Evolutionary conservation across 768 basidiomycete species (phyloP), one percentile per base, ranked within the genome.

Genomic region (Cyclocybe cylindracea): DNA sequence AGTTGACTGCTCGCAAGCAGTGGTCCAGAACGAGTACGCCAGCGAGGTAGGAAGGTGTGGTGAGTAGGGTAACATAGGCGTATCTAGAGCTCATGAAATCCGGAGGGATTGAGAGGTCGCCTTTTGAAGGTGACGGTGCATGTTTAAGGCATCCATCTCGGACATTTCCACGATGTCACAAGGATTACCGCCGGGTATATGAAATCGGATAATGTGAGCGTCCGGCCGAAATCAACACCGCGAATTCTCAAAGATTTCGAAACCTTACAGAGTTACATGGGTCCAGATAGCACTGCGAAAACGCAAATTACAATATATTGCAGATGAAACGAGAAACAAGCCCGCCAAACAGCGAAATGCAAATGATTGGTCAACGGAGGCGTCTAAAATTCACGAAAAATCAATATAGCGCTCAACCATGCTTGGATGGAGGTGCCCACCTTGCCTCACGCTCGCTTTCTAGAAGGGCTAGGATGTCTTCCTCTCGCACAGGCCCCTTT

Each of bases 391-490:
- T n/a, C 11, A 11, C 5, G 8, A 9, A 35, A 50, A 14, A 56
- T 50, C 45, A 56, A 42, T 38, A 53, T 43, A 44, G 51, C 33
- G 38, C 16, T 14, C 19, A 18, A 24, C 4, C 24, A 10, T 4
- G 39, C 29, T 41, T 11, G 29, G 18, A 8, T 19, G n/a, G 6
- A 10, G 36, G 7, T 24, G 48, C 57, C 46, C 66, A 97, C 97
- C 97, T 92, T 65, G 97, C 97, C 80, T 99, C 97, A 76, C 97
- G 92, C 77, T 99, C 97, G 70, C 89, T 90, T 81, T 99, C 97
- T 67, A 98, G 79, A 60, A 99, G 79, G 61, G 95, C 94, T 56
- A 99, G 82, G 67, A 98, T 97, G 71, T 99, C 97, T 72, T 94
- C 84, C 75, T 94, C 89, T 57, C 92, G 79, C 54, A 98, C 95